Evolutionary conservation across 805 yeast genomes (phyloP), one percentile per base, ranked within the genome.

Genomic region (Spathaspora arborariae): DNA sequence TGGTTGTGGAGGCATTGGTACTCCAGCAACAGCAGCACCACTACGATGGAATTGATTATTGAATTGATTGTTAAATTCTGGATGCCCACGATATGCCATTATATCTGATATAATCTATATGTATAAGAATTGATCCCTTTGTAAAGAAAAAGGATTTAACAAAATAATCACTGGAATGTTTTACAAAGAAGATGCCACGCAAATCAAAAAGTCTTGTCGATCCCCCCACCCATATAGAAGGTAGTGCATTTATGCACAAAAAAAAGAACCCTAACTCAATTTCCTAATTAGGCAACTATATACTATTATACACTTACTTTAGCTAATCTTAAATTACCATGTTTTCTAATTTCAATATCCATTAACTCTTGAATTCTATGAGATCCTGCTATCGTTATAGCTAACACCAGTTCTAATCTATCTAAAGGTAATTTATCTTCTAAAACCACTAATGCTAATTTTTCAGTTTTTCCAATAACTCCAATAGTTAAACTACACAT

Each of bases 401-500:
- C 88, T 56, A 94, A 65, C 5, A 88, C 81, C 20, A 81, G 72
- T 57, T 88, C 95, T 48, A 94, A 64, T 47, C 80, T 75, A 59
- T 91, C 98, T 53, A 91, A 65, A 0, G 96, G 92, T 62, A 94
- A 76, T 60, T 85, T 85, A 57, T 88, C 89, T 59, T 94, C 98
- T 46, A 90, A 70, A 46, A 88, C 68, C 46, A 92, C 66, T 59
- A 90, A 63, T 4, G 94, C 85, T 47, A 90, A 68, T 64, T 89
- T 87, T 52, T 86, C 92, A 45, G 86, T 75, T 54, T 81, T 80
- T 3, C 98, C 98, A 19, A 91, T 79, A 2, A 86, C 84, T 5
- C 95, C 98, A 26, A 90, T 70, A 0, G 97, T 88, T 40, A 91
- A 72, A 52, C 77, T 78, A 46, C 96, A 82, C 73, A 92, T 78